Conservation (phyloP, 108 stramenopile species). For the Conticribra weissflogii region DNA sequence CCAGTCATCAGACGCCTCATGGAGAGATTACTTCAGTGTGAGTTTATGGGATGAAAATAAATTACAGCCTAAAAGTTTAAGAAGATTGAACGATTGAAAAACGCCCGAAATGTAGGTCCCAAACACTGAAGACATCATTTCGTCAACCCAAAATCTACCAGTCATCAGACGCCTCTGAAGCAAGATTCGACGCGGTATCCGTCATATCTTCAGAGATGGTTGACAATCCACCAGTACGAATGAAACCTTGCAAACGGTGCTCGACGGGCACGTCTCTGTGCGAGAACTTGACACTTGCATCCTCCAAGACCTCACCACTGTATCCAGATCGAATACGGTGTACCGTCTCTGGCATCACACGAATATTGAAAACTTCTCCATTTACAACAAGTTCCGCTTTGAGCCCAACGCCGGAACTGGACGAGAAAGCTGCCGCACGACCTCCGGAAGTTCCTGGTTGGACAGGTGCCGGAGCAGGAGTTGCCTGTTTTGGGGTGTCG, state of each 20-base stretch:
- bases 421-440: not conserved
- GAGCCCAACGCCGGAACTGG: constrained; percentile 14
- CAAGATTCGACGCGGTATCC: constrained; percentile 30
- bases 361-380: constrained; percentile 67
- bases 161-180: no score
- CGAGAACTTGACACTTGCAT: constrained; percentile 48
- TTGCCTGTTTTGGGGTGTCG: constrained; percentile 19
- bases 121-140: no score
- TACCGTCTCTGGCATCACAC: constrained; percentile 56
- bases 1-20: no score
- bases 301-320: constrained; percentile 58
- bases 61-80: no score
- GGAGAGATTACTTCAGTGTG: no score
- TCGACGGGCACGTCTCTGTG: constrained; percentile 61
- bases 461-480: constrained; percentile 16
- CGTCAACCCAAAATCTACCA: no score
- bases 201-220: constrained; percentile 32
- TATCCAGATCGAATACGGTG: constrained; percentile 57
- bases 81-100: no score
- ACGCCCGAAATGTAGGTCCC: no score
- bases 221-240: constrained; percentile 50
- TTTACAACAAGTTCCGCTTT: constrained; percentile 70
- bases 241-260: constrained; percentile 59
- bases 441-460: not conserved
- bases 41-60: no score